Percentiles rank a stretch among this genome's conserved stretches.
Conservation (phyloP, 2,329 filamentous ascomycete species). For the Hymenoscyphus fraxineus region DNA sequence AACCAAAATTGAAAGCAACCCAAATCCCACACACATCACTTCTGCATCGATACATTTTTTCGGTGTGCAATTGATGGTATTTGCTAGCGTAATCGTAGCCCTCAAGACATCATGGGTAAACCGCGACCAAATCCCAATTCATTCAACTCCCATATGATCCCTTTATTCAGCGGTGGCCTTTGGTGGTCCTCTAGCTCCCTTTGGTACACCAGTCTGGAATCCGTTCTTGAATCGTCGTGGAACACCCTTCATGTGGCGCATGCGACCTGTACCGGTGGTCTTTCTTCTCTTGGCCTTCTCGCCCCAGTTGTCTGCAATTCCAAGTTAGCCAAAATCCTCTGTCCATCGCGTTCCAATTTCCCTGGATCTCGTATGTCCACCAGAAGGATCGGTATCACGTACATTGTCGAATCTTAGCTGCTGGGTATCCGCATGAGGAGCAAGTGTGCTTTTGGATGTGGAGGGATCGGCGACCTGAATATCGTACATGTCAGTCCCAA, state of each 20-base stretch:
- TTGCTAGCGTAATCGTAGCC: conserved; percentile 33
- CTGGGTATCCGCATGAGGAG: conserved; percentile 90
- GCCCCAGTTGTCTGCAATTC: conserved; percentile 92
- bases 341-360: conserved; percentile 56
- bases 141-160: conserved; percentile 36
- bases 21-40: conserved; percentile 18
- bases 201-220: conserved; percentile 87
- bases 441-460: conserved; percentile 99
- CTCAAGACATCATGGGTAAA: conserved; percentile 32
- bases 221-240: conserved; percentile 95
- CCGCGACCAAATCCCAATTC: conserved; percentile 35
- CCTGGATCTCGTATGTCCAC: conserved; percentile 47
- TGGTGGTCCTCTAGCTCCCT: conserved; percentile 69
- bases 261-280: conserved; percentile 95
- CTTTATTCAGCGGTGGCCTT: conserved; percentile 34
- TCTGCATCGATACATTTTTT: conserved; percentile 20
- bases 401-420: conserved; percentile 98
- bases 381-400: conserved; percentile 48
- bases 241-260: conserved; percentile 90
- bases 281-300: conserved; percentile 99
- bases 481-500: conserved; percentile 25
- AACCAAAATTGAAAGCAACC: conserved; percentile 2
- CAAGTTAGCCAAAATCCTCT: conserved; percentile 66
- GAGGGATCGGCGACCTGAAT: conserved; percentile 83
- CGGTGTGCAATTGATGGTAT: conserved; percentile 34